Base-by-base conservation (phyloP, 371 early-diverging fungal genomes). In the Mucor velutinosus region DNA sequence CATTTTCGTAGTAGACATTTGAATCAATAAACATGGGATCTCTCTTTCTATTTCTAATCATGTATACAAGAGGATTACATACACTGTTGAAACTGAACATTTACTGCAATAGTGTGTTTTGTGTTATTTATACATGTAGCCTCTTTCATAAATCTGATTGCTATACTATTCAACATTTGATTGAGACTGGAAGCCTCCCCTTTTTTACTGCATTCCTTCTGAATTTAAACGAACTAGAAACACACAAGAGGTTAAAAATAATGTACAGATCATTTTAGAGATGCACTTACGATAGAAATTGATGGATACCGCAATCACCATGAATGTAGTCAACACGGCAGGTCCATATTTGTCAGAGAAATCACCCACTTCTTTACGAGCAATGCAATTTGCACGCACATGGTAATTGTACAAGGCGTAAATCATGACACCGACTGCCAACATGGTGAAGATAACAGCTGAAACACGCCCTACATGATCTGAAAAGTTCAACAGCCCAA, bases 381-480 rank as follows among this genome's bases (percentile, higher is more conserved):
- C 70, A 23, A 90, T 84, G 43, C 81, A 73, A 47, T 86, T 81
- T 4, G 94, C 93, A 11, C 98, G 83, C 89, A 92, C 92, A 70
- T 93, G 90, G 83, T 89, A 98, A 55, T 92, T 82, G 73, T 89
- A 91, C 27, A 95, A 77, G 7, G 95, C 92, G 74, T 96, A 96
- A 27, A 92, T 71, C 85, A 93, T 90, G 67, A 94, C 87, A 49
- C 80, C 77, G 69, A 92, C 75, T 25, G 92, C 73, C 12, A 95
- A 80, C 30, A 62, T 2, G 0, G 92, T 90, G 67, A 96, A 92
- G 0, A 89, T 73, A 4, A 87, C 80, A 7, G 90, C 92, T 1
- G 89, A 86, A n/a, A 89, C 74, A 37, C 76, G 86, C 2, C 90
- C 90, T 0, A 86, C 75, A 33, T 71, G 58, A 68, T 91, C 90